Conservation (phyloP, 148 eudicot genomes). For the Spergularia bocconei region DNA sequence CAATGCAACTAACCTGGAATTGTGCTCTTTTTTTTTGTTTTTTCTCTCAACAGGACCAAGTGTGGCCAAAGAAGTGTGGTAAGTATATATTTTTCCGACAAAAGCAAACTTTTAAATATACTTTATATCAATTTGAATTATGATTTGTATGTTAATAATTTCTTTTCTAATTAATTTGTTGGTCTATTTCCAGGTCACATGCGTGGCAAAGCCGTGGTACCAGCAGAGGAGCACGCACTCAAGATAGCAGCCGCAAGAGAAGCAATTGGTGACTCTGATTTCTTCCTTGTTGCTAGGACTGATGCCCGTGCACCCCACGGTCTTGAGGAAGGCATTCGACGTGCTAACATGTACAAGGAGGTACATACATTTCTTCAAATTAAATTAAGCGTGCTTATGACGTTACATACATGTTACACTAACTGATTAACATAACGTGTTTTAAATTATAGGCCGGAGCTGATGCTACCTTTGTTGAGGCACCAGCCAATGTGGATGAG, state of each 20-base stretch:
- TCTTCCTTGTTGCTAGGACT: constrained; percentile 42
- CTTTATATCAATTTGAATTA: not conserved
- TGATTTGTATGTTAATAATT: too few relatives aligned
- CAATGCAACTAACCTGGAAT: not conserved
- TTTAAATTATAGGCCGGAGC: constrained; percentile 17
- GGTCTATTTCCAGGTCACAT: constrained; percentile 16
- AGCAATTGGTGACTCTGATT: constrained; percentile 40
- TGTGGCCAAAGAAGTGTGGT: constrained; percentile 49
- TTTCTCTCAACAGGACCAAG: constrained; percentile 30
- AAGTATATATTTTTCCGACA: not conserved
- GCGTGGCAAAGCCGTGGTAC: constrained; percentile 28
- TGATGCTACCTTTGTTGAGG: constrained; percentile 31
- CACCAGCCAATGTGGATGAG: constrained; percentile 25
- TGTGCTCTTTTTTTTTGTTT: not conserved
- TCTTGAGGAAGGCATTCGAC: constrained; percentile 37
- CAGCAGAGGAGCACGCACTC: constrained; percentile 37
- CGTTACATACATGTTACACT: too few relatives aligned
- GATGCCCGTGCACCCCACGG: constrained; percentile 42
- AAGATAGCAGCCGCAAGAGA: constrained; percentile 45
- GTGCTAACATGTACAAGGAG: constrained; percentile 42
- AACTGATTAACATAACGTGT: not conserved
- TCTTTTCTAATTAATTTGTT: not conserved
- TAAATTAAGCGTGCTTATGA: too few relatives aligned
- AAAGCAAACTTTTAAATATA: not conserved
- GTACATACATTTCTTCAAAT: constrained; percentile 1